A percentile compares a stretch with the other conserved stretches of the same genome.
phyloP scores from a whole-genome alignment of 371 early-diverging fungal species.

The Capillidium rhysosporum region DNA sequence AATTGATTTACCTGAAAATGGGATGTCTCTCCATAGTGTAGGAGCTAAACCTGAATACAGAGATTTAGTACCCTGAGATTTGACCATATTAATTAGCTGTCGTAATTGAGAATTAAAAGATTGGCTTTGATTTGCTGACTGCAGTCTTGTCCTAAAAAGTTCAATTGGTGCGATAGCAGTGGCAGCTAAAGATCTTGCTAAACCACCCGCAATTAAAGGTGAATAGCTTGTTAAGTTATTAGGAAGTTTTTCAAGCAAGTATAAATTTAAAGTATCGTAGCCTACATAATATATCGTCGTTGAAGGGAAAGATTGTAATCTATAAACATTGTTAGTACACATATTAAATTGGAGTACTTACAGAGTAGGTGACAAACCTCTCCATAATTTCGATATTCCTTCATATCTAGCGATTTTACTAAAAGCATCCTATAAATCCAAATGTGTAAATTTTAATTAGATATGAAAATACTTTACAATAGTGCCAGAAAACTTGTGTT shows the following conservation, averaged over 20 bases:
- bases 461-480: constrained; percentile 2
- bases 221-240: constrained; percentile 15
- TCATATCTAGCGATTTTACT: constrained; percentile 57
- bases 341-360: constrained; percentile 4
- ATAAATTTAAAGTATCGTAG: constrained; percentile 64
- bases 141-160: constrained; percentile 73
- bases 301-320: constrained; percentile 70
- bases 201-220: constrained; percentile 59
- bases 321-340: constrained; percentile 8
- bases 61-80: constrained; percentile 27
- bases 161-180: constrained; percentile 77
- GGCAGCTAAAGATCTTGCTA: constrained; percentile 60
- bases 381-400: constrained; percentile 59
- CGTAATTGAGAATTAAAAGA: constrained; percentile 27
- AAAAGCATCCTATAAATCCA: constrained; percentile 38
- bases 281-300: constrained; percentile 88
- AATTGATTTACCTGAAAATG: constrained; percentile 41
- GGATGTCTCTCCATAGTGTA: constrained; percentile 88
- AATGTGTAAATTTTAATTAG: background rate
- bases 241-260: constrained; percentile 13
- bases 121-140: constrained; percentile 30
- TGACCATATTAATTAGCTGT: constrained; percentile 37
- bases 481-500: constrained; percentile 5
- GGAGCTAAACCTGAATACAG: constrained; percentile 79
- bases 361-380: constrained; percentile 71